A percentile compares a stretch with the other conserved stretches of the same genome.
Evolutionary conservation across 1,284 basidiomycete genomes (phyloP).

Genomic region (Exobasidium rhododendri): DNA sequence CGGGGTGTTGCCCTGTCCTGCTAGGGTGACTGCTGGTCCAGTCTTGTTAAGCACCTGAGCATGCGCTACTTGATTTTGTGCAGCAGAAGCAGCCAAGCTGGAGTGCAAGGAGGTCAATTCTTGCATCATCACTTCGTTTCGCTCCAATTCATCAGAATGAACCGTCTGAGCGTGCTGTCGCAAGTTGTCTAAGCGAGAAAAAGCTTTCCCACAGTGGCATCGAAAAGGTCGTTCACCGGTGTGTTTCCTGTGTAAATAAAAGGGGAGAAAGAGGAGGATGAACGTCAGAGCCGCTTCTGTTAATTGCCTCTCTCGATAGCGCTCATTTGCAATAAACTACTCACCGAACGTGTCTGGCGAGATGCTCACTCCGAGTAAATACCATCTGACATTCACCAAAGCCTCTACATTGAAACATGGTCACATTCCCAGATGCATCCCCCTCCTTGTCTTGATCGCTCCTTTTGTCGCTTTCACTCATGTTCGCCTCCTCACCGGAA

Average conservation of each 20-base stretch:
- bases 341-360: slow-evolving; percentile 88
- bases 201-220: slow-evolving; percentile 91
- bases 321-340: slow-evolving; percentile 28
- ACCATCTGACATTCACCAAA: slow-evolving; percentile 95
- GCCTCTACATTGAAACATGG: slow-evolving; percentile 90
- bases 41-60: slow-evolving; percentile 39
- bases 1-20: not conserved
- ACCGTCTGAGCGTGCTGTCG: slow-evolving; percentile 94
- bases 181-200: slow-evolving; percentile 92
- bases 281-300: slow-evolving; percentile 1
- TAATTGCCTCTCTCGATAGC: not conserved
- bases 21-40: not conserved
- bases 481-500: not conserved
- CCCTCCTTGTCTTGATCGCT: not conserved
- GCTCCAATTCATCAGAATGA: slow-evolving; percentile 77
- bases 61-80: slow-evolving; percentile 40
- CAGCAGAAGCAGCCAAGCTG: slow-evolving; percentile 62
- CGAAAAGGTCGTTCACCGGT: slow-evolving; percentile 89
- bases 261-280: slow-evolving; percentile 3
- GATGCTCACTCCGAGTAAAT: slow-evolving; percentile 88
- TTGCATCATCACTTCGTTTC: slow-evolving; percentile 87
- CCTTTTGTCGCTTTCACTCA: not conserved
- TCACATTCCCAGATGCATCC: slow-evolving; percentile 60
- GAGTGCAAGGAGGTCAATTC: slow-evolving; percentile 82
- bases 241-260: slow-evolving; percentile 79